A percentile compares a stretch with the other conserved stretches of the same genome.
These are phyloP conservation scores for Gaeumannomyces tritici DNA, from an alignment of 2,329 filamentous ascomycete genomes.

Conservation along the genomic window DNA sequence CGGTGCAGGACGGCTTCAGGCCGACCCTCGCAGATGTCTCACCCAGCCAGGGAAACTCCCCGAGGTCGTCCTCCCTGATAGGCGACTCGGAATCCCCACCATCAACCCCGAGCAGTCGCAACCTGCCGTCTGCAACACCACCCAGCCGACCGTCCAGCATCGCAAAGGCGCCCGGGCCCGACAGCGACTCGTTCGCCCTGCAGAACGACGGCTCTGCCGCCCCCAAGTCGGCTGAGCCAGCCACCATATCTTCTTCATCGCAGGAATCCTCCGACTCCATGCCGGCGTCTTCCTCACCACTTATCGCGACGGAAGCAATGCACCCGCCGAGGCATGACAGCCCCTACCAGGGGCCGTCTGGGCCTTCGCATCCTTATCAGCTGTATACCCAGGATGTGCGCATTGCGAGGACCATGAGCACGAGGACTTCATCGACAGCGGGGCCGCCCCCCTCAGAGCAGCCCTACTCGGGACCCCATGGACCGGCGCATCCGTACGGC, in stretches of 20 bases:
- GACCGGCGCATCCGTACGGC: slow-evolving; percentile 75
- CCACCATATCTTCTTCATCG: not conserved
- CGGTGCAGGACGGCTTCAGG: slow-evolving; percentile 11
- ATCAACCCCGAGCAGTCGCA: not conserved
- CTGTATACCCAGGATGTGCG: slow-evolving; percentile 77
- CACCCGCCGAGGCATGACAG: slow-evolving; percentile 33
- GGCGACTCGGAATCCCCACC: not conserved
- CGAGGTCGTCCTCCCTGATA: not conserved
- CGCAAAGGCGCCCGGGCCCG: slow-evolving; percentile 37
- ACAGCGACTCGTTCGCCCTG: slow-evolving; percentile 32
- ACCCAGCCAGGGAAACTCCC: not conserved
- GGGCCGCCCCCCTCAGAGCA: slow-evolving; percentile 17
- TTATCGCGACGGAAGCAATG: slow-evolving; percentile 24
- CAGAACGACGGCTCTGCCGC: not conserved
- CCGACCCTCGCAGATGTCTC: not conserved
- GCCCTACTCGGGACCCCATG: slow-evolving; percentile 49
- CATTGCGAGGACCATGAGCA: slow-evolving; percentile 62
- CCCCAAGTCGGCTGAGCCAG: not conserved
- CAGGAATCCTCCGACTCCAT: slow-evolving; percentile 10
- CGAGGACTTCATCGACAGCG: slow-evolving; percentile 39
- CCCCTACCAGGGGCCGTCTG: slow-evolving; percentile 59
- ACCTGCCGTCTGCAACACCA: not conserved
- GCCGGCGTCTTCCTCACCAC: slow-evolving; percentile 20
- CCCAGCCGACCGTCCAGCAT: slow-evolving; percentile 35
- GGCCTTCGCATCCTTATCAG: slow-evolving; percentile 74